phyloP scores from a whole-genome alignment of 352 stramenopile genomes.

The Blastocystis sp. region DNA sequence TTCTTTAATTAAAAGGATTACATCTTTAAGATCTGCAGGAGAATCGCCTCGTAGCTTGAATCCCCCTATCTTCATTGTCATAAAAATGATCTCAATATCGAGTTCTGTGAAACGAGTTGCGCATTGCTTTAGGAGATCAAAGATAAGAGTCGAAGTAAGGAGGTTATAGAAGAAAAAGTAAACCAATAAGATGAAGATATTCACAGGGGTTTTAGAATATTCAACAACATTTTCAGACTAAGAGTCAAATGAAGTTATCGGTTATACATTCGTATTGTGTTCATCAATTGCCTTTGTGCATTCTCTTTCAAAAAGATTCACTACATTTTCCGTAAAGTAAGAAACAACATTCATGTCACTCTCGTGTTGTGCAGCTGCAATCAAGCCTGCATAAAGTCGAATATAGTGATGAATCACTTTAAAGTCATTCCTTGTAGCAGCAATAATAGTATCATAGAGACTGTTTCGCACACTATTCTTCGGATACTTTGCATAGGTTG shows the following conservation, averaged over 20 bases:
- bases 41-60: slow-evolving; percentile 32
- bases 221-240: background rate
- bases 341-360: slow-evolving; percentile 50
- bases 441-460: background rate
- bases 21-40: slow-evolving; percentile 27
- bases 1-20: slow-evolving; percentile 30
- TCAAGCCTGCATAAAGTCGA: slow-evolving; percentile 25
- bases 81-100: background rate
- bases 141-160: background rate
- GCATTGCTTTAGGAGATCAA: slow-evolving; percentile 14
- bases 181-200: background rate
- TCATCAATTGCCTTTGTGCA: background rate
- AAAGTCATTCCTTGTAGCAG: background rate
- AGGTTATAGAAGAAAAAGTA: slow-evolving; percentile 7
- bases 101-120: slow-evolving; percentile 10
- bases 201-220: slow-evolving; percentile 20
- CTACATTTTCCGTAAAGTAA: background rate
- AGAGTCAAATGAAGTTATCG: background rate
- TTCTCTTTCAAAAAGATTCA: background rate
- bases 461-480: slow-evolving; percentile 15
- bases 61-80: slow-evolving; percentile 27
- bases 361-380: slow-evolving; percentile 8
- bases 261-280: background rate
- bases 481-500: background rate
- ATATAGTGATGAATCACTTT: slow-evolving; percentile 35